These are phyloP conservation scores for Candida sp. DNA, from an alignment of 1,139 yeast genomes.

Conservation along the genomic window DNA sequence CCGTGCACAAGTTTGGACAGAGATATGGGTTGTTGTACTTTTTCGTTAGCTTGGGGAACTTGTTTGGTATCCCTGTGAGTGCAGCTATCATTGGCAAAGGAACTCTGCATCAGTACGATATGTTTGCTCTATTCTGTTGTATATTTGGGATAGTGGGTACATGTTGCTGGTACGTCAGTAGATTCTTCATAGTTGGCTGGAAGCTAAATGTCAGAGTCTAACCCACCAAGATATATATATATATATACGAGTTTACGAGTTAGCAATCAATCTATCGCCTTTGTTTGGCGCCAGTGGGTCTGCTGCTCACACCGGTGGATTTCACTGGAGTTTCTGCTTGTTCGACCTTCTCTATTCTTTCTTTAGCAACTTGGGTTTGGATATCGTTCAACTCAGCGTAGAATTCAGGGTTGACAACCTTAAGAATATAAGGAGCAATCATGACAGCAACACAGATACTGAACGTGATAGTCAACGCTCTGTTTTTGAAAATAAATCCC, in stretches of 20 bases:
- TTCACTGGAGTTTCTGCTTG: conserved; percentile 7
- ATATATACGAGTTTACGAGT: not conserved
- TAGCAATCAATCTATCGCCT: conserved; percentile 8
- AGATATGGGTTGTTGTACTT: conserved; percentile 45
- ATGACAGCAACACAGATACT: conserved; percentile 31
- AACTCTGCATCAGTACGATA: conserved; percentile 22
- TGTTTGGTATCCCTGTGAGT: conserved; percentile 44
- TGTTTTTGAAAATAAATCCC: conserved; percentile 45
- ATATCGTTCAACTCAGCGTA: conserved; percentile 38
- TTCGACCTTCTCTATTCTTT: conserved; percentile 11
- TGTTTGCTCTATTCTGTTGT: conserved; percentile 29
- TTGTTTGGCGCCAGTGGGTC: conserved; percentile 9
- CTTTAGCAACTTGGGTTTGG: conserved; percentile 16
- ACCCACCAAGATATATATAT: not conserved
- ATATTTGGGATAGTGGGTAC: conserved; percentile 23
- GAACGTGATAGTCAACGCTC: conserved; percentile 38
- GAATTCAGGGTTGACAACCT: conserved; percentile 40
- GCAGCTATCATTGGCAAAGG: conserved; percentile 52
- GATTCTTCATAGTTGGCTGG: conserved; percentile 24
- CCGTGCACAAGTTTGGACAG: conserved; percentile 34
- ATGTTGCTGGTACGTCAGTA: conserved; percentile 22
- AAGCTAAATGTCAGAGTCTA: conserved; percentile 24
- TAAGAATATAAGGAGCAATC: conserved; percentile 37
- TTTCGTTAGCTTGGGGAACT: conserved; percentile 41
- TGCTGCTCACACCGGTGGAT: conserved; percentile 9